Percentiles rank a stretch among this genome's conserved stretches.
Conservation (phyloP, 768 basidiomycete species). For the Mycena chlorophos region DNA sequence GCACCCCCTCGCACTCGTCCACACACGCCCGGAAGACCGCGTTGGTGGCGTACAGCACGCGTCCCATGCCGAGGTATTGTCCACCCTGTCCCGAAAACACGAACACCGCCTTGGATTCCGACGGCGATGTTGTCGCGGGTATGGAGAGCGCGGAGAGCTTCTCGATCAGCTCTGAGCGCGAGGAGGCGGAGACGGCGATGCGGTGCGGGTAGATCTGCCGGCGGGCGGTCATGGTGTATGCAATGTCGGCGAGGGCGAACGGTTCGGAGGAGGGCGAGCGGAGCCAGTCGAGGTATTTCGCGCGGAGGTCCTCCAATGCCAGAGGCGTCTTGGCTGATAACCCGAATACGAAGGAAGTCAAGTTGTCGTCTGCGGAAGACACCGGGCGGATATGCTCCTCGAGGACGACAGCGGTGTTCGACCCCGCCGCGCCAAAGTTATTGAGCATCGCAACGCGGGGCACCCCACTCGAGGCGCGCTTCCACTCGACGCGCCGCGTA, state of each 20-base stretch:
- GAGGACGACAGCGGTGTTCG: slow-evolving; percentile 61
- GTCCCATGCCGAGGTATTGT: slow-evolving; percentile 68
- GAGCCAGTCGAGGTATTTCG: slow-evolving; percentile 51
- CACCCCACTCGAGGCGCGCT: slow-evolving; percentile 28
- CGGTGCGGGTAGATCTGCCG: slow-evolving; percentile 57
- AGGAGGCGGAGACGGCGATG: slow-evolving; percentile 47
- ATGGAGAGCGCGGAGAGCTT: slow-evolving; percentile 41
- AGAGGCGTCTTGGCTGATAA: slow-evolving; percentile 58
- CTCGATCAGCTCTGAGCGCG: slow-evolving; percentile 45
- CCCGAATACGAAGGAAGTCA: slow-evolving; percentile 48
- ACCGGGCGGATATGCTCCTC: slow-evolving; percentile 46
- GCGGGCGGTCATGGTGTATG: slow-evolving; percentile 70
- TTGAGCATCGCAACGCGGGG: slow-evolving; percentile 62
- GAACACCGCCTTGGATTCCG: slow-evolving; percentile 44
- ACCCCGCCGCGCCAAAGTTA: slow-evolving; percentile 77
- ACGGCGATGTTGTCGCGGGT: slow-evolving; percentile 27
- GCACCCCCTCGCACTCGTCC: slow-evolving; percentile 56
- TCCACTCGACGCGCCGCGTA: slow-evolving; percentile 44
- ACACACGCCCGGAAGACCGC: slow-evolving; percentile 51
- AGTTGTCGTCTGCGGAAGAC: background rate
- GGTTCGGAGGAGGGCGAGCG: slow-evolving; percentile 26
- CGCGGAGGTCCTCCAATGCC: slow-evolving; percentile 50
- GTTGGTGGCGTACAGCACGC: slow-evolving; percentile 50
- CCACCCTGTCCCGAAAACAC: slow-evolving; percentile 77
- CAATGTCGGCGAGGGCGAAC: slow-evolving; percentile 47